A percentile compares a stretch with the other conserved stretches of the same genome.
These are phyloP conservation scores for Mortierella alpina DNA, from an alignment of 192 early-diverging fungal genomes.

Conservation along the genomic window DNA sequence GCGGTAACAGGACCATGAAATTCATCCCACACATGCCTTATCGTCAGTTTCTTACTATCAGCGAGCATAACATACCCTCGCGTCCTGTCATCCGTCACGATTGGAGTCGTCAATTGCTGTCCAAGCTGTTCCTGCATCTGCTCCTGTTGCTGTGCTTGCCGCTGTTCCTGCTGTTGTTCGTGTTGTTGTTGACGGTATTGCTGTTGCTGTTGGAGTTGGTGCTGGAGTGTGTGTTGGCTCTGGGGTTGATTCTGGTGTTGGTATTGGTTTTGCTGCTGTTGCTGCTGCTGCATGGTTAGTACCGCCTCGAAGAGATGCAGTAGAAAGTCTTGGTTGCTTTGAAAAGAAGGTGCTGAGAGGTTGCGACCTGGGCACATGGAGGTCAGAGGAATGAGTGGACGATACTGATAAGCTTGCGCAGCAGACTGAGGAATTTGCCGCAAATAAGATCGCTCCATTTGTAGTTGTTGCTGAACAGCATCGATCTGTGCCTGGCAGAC, in stretches of 20 bases:
- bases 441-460: too few relatives aligned
- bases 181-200: neutral
- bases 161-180: neutral
- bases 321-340: too few relatives aligned
- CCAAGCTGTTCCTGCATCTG: neutral
- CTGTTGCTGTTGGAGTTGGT: neutral
- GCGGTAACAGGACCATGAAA: neutral
- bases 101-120: neutral
- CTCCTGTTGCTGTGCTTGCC: neutral
- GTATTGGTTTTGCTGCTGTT: neutral
- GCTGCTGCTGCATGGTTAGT: too few relatives aligned
- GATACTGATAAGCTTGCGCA: too few relatives aligned
- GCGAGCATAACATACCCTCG: neutral
- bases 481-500: too few relatives aligned
- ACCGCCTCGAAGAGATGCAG: too few relatives aligned
- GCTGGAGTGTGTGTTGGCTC: too few relatives aligned
- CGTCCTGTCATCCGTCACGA: neutral
- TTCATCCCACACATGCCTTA: neutral
- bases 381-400: too few relatives aligned
- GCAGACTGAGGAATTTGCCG: too few relatives aligned
- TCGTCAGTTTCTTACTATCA: neutral
- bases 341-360: too few relatives aligned
- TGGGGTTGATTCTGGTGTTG: too few relatives aligned
- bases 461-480: neutral
- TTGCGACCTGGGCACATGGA: too few relatives aligned